These are phyloP conservation scores for Fusarium virguliforme DNA, from an alignment of 2,329 filamentous ascomycete genomes.

Conservation along the genomic window DNA sequence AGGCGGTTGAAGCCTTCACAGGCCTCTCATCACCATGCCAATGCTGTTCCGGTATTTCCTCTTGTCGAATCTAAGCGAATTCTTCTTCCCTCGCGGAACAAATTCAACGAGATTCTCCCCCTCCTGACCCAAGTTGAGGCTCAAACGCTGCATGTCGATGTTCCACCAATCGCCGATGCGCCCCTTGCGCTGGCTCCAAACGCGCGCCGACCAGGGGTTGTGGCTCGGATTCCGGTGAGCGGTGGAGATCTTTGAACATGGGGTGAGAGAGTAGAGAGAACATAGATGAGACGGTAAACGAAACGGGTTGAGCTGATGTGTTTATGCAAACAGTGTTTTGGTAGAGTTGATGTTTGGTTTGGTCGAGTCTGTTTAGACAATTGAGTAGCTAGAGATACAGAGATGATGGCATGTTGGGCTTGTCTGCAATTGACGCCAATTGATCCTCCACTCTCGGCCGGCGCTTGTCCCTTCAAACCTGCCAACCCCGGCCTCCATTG, in stretches of 20 bases:
- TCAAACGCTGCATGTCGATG: slow-evolving; percentile 47
- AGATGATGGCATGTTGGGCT: background rate
- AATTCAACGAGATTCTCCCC: background rate
- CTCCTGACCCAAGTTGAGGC: slow-evolving; percentile 44
- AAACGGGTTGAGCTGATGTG: slow-evolving; percentile 29
- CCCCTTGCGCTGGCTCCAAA: slow-evolving; percentile 53
- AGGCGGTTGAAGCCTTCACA: slow-evolving; percentile 4
- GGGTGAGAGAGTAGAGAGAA: background rate
- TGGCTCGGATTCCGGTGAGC: slow-evolving; percentile 52
- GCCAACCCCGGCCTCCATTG: slow-evolving; percentile 13
- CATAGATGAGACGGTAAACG: slow-evolving; percentile 13
- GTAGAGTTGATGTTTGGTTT: background rate
- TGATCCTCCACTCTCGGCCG: slow-evolving; percentile 27
- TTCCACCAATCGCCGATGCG: slow-evolving; percentile 48
- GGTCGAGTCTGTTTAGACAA: background rate
- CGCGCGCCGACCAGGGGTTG: slow-evolving; percentile 34
- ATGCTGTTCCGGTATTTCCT: slow-evolving; percentile 1
- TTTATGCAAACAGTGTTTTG: slow-evolving; percentile 14
- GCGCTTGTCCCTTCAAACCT: slow-evolving; percentile 37
- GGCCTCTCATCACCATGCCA: background rate
- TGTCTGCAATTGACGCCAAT: background rate
- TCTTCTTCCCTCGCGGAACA: background rate
- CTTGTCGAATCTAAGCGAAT: slow-evolving; percentile 15
- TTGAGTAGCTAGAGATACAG: background rate
- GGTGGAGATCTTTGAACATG: slow-evolving; percentile 24